Conservation (phyloP, 2,329 filamentous ascomycete species). For the Penicillium sp. region DNA sequence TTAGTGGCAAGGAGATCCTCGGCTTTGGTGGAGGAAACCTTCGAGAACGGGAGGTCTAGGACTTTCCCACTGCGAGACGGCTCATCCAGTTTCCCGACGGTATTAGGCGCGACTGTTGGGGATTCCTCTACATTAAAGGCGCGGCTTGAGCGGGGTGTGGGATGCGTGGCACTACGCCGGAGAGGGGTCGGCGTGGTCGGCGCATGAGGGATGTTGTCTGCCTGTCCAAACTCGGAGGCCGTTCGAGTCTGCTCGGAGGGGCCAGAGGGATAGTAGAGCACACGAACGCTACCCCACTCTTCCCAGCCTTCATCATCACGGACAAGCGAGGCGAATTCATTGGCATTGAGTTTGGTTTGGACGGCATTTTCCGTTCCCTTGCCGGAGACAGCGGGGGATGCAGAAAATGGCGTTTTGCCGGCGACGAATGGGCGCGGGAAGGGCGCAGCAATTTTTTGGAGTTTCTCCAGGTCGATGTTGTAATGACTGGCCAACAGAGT, state of each 20-base stretch:
- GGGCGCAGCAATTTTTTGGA: conserved; percentile 81
- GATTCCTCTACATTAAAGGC: conserved; percentile 54
- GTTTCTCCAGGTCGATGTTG: conserved; percentile 73
- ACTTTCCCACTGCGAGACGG: conserved; percentile 55
- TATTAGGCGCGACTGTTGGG: conserved; percentile 56
- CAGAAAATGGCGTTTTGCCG: conserved; percentile 58
- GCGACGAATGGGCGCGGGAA: conserved; percentile 74
- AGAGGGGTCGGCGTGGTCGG: conserved; percentile 78
- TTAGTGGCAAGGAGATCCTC: conserved; percentile 49
- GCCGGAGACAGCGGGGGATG: conserved; percentile 59
- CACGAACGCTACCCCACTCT: conserved; percentile 78
- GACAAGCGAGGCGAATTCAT: conserved; percentile 79
- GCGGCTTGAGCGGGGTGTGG: conserved; percentile 59
- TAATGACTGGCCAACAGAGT: conserved; percentile 84
- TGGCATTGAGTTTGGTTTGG: conserved; percentile 69
- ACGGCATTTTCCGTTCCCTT: conserved; percentile 78
- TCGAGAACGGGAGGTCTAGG: conserved; percentile 67
- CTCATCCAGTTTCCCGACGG: conserved; percentile 46
- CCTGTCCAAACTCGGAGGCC: conserved; percentile 37
- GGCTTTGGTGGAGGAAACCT: conserved; percentile 47
- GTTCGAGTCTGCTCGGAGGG: conserved; percentile 43
- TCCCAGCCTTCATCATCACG: conserved; percentile 67
- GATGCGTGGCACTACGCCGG: conserved; percentile 69
- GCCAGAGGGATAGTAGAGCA: conserved; percentile 73
- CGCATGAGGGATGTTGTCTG: conserved; percentile 50